Conservation (phyloP, 495 filamentous ascomycete genomes). For the Hypoxylon fuscum region DNA sequence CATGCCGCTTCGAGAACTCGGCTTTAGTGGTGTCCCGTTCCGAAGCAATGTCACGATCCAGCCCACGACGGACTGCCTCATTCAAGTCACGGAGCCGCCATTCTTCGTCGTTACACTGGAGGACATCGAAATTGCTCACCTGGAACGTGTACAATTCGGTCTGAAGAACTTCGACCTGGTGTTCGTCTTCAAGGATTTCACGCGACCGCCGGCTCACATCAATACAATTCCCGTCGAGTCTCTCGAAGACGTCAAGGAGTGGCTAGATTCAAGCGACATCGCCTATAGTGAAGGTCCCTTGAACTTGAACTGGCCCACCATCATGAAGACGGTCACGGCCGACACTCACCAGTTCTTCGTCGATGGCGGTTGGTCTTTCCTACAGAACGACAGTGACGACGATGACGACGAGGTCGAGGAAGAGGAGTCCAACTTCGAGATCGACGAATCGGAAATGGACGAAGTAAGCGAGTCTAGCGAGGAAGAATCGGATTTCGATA, state of each 20-base stretch:
- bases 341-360: constrained; percentile 94
- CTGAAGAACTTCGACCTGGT: constrained; percentile 99
- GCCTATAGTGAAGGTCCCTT: constrained; percentile 93
- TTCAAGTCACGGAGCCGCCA: constrained; percentile 95
- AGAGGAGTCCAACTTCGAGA: constrained; percentile 90
- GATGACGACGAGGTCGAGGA: constrained; percentile 81
- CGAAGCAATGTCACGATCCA: constrained; percentile 94
- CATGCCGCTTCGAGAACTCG: constrained; percentile 94
- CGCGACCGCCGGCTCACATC: constrained; percentile 84
- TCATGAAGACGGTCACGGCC: constrained; percentile 98
- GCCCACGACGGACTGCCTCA: constrained; percentile 97
- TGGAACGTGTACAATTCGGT: constrained; percentile 97
- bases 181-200: constrained; percentile 96
- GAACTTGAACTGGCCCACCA: constrained; percentile 97
- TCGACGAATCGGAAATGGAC: constrained; percentile 82
- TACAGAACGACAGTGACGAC: constrained; percentile 86
- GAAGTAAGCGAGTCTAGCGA: constrained; percentile 81
- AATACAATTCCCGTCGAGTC: constrained; percentile 98
- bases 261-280: constrained; percentile 94
- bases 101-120: constrained; percentile 94
- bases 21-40: constrained; percentile 95
- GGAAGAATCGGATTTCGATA: constrained; percentile 92
- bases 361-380: constrained; percentile 95
- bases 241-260: constrained; percentile 95
- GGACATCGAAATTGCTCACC: constrained; percentile 94